These are phyloP conservation scores for Sicyos baderoa DNA, from an alignment of 306 rosid genomes.

Conservation along the genomic window DNA sequence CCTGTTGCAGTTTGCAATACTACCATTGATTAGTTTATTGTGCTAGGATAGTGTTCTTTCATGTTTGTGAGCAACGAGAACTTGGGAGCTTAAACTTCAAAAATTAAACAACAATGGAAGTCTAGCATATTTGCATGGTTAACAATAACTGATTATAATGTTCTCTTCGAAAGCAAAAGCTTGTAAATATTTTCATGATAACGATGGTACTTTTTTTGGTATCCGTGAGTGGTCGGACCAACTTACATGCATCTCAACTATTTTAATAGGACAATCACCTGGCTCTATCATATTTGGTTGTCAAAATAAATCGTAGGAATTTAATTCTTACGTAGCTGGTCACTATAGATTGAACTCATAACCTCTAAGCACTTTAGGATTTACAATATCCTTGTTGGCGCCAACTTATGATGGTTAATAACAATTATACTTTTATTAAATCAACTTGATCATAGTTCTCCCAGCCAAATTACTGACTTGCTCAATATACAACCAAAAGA, in stretches of 20 bases:
- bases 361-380: too few relatives aligned
- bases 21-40: background rate
- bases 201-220: too few relatives aligned
- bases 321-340: too few relatives aligned
- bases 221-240: too few relatives aligned
- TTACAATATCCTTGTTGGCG: too few relatives aligned
- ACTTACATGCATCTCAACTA: too few relatives aligned
- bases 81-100: constrained; percentile 1
- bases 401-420: background rate
- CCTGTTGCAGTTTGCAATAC: background rate
- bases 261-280: too few relatives aligned
- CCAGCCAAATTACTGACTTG: background rate
- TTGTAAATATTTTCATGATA: too few relatives aligned
- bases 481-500: constrained; percentile 1
- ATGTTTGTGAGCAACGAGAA: background rate
- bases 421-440: background rate
- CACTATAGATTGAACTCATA: too few relatives aligned
- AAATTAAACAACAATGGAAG: background rate
- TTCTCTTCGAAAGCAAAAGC: too few relatives aligned
- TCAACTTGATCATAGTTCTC: background rate
- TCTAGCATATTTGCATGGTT: background rate
- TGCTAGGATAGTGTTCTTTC: background rate
- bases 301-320: too few relatives aligned
- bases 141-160: background rate
- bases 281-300: too few relatives aligned